These are phyloP conservation scores for Saccharomycopsis guyanensis DNA, from an alignment of 805 yeast genomes.

Conservation along the genomic window DNA sequence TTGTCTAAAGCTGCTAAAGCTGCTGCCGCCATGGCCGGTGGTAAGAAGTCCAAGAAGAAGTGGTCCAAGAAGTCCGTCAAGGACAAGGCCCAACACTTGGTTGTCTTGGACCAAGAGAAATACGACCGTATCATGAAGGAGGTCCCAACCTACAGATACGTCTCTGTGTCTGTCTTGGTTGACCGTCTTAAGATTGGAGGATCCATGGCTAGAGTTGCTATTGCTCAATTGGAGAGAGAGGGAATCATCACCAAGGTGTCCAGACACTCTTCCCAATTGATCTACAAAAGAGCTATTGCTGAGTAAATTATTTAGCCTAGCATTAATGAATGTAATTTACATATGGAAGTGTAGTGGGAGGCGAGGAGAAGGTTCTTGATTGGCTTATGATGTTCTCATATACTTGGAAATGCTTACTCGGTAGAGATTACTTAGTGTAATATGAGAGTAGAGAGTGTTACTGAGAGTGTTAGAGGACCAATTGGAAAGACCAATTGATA, in stretches of 20 bases:
- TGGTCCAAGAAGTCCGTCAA: slow-evolving; percentile 99
- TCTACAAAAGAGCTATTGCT: slow-evolving; percentile 81
- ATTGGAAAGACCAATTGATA: too few species aligned
- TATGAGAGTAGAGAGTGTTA: too few species aligned
- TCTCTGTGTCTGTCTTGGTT: slow-evolving; percentile 95
- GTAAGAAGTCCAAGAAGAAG: slow-evolving; percentile 99
- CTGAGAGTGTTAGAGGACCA: too few species aligned
- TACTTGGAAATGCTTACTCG: too few species aligned
- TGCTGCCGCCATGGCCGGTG: slow-evolving; percentile 99
- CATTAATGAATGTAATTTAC: background rate
- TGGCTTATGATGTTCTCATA: too few species aligned
- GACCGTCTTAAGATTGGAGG: slow-evolving; percentile 99
- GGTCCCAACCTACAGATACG: slow-evolving; percentile 97
- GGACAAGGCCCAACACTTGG: slow-evolving; percentile 99
- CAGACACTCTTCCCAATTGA: slow-evolving; percentile 92
- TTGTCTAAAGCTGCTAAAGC: slow-evolving; percentile 99
- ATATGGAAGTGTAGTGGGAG: too few species aligned
- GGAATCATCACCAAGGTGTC: slow-evolving; percentile 93
- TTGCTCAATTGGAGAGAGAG: slow-evolving; percentile 87
- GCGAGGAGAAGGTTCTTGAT: too few species aligned
- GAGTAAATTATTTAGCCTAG: slow-evolving; percentile 34
- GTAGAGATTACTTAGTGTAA: too few species aligned
- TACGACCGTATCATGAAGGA: slow-evolving; percentile 99
- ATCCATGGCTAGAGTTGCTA: slow-evolving; percentile 97
- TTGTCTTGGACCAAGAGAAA: slow-evolving; percentile 94